Evolutionary conservation across 202 grass and related monocot species (phyloP), one percentile per base, ranked within the genome.

Genomic region (Panicum hallii): DNA sequence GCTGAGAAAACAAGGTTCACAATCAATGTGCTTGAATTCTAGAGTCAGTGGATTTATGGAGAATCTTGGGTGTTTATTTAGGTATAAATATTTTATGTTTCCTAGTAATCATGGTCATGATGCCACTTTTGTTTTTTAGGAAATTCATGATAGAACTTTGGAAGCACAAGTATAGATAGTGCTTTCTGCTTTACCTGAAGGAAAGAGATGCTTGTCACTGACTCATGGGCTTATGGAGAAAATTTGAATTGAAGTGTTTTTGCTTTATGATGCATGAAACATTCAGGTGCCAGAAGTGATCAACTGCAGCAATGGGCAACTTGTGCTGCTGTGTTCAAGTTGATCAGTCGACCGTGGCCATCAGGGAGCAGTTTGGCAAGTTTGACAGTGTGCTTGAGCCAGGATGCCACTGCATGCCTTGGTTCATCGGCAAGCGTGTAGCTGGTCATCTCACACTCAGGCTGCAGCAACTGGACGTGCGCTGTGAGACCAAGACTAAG

Each of bases 351-450:
- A 94, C 87, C 0, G 90, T 94, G 44, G 90, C 88, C 55, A 92
- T 94, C 72, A 92, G 74, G 43, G 93, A 94, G 67, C 86, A 74
- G 65, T 94, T 94, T 42, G 90, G 92, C 20, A 94, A 88, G 86
- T 94, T 94, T 50, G 87, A 94, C 65, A 40, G 62, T 34, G 93
- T 94, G 17, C 82, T 94, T 8, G 79, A 88, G 74, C 93, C 93
- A 68, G 93, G 93, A 50, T 94, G 93, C n/a, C 90, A 94, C 62
- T 94, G 85, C 81, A 38, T 94, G 70, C 93, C 93, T 43, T 94
- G 90, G 93, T 78, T 80, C 43, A 4, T 65, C 3, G 93, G 93
- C 14, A 86, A 84, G 12, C 80, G 88, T 52, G n/a, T 94, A 43
- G 77, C 65, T 78, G 93, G 93, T n/a, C 87, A 94, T 63, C 88